phyloP scores from a whole-genome alignment of 305 asterid genomes.

The Stenogyne calaminthoides region DNA sequence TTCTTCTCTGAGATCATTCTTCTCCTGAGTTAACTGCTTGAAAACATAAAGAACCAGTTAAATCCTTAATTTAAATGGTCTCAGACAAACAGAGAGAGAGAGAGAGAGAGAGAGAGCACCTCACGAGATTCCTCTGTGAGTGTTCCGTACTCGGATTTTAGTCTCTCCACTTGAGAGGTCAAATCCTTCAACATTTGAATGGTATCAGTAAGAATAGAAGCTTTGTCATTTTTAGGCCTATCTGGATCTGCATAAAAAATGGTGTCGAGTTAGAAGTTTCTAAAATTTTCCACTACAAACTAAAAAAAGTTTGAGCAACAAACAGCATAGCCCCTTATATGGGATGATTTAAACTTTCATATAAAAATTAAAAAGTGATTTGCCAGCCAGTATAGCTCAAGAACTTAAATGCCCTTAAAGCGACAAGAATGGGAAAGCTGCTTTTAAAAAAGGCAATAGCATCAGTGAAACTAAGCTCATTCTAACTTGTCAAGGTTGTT shows the following conservation, averaged over 20 bases:
- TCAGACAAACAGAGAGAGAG: neutral
- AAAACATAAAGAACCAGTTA: slow-evolving; percentile 24
- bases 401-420: slow-evolving; percentile 7
- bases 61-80: slow-evolving; percentile 21
- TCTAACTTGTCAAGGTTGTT: neutral
- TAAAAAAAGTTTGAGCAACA: neutral
- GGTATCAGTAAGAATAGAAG: slow-evolving; percentile 88
- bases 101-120: slow-evolving; percentile 45
- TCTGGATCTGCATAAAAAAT: slow-evolving; percentile 80
- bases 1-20: slow-evolving; percentile 95
- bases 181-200: slow-evolving; percentile 88
- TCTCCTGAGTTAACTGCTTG: slow-evolving; percentile 91
- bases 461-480: neutral
- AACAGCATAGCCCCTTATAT: slow-evolving; percentile 13
- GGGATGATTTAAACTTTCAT: neutral
- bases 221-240: slow-evolving; percentile 97
- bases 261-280: slow-evolving; percentile 17
- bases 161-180: slow-evolving; percentile 73
- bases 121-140: slow-evolving; percentile 93
- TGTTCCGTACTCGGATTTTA: slow-evolving; percentile 75
- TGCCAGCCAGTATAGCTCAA: slow-evolving; percentile 3
- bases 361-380: neutral
- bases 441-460: neutral
- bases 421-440: neutral
- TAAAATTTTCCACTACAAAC: slow-evolving; percentile 22